Conservation (phyloP, 164 flowering plant genomes). For the Piper betle region DNA sequence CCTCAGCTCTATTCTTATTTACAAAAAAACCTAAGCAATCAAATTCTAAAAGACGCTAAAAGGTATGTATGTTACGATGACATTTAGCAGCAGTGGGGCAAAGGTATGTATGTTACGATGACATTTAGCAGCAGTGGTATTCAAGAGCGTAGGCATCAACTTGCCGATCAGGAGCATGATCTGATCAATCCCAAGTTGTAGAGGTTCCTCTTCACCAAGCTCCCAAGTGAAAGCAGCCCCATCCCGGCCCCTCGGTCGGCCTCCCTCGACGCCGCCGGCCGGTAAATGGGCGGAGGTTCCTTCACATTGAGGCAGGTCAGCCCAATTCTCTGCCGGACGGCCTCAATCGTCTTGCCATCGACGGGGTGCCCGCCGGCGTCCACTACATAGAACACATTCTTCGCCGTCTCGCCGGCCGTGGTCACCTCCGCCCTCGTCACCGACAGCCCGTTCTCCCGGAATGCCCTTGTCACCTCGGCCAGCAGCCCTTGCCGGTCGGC, state of each 20-base stretch:
- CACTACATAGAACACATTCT: conserved; percentile 59
- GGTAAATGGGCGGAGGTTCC: conserved; percentile 36
- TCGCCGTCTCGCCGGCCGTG: conserved; percentile 39
- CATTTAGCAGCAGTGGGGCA: neutral
- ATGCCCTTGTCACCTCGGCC: conserved; percentile 80
- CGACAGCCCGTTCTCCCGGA: conserved; percentile 81
- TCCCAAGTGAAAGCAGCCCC: conserved; percentile 64
- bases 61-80: neutral
- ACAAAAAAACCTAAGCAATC: conserved; percentile 4
- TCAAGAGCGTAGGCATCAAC: neutral
- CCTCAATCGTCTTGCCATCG: conserved; percentile 50
- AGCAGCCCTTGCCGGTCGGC: conserved; percentile 52
- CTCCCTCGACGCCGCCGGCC: conserved; percentile 18
- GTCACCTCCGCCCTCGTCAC: conserved; percentile 86
- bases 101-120: too few relatives aligned
- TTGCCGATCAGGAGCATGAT: conserved; percentile 45
- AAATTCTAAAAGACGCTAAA: conserved; percentile 8
- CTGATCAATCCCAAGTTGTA: conserved; percentile 74
- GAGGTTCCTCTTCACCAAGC: conserved; percentile 74
- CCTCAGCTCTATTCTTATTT: conserved; percentile 4
- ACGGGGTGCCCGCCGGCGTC: conserved; percentile 51
- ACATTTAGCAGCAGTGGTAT: neutral
- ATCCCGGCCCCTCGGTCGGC: conserved; percentile 45
- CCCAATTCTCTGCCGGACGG: conserved; percentile 57
- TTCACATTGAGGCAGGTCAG: conserved; percentile 47